Conservation (phyloP, 495 filamentous ascomycete genomes). For the Aspergillus hancockii region DNA sequence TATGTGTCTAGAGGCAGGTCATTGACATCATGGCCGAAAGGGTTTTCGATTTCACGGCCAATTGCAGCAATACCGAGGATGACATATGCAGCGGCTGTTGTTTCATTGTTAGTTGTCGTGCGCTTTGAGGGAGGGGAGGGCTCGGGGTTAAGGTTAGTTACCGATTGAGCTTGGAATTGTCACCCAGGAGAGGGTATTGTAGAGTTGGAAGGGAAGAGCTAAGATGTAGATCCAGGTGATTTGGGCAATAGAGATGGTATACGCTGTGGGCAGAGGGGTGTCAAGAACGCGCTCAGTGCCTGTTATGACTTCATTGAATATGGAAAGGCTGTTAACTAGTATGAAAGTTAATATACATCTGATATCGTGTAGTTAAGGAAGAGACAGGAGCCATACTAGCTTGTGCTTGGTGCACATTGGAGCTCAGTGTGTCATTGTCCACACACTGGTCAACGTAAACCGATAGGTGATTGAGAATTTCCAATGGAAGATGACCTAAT, state of each 20-base stretch:
- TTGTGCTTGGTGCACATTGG: constrained; percentile 47
- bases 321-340: constrained; percentile 36
- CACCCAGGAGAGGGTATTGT: constrained; percentile 61
- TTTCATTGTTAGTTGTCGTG: constrained; percentile 11
- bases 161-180: constrained; percentile 83
- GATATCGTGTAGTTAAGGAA: no score
- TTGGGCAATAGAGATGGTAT: constrained; percentile 81
- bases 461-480: constrained; percentile 72
- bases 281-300: constrained; percentile 80
- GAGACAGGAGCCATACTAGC: constrained; percentile 28
- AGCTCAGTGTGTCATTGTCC: constrained; percentile 55
- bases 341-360: background rate
- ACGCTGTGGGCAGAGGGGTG: constrained; percentile 82
- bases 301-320: constrained; percentile 71
- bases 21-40: constrained; percentile 85
- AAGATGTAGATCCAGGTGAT: constrained; percentile 88
- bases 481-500: constrained; percentile 75
- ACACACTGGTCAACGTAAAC: constrained; percentile 62
- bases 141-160: constrained; percentile 23
- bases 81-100: constrained; percentile 73
- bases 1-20: constrained; percentile 79
- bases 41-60: constrained; percentile 85
- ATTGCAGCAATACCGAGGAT: constrained; percentile 87
- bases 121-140: background rate
- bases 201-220: constrained; percentile 82